Base-by-base conservation (phyloP, 257 asterid species). In the Ehretia macrophylla region DNA sequence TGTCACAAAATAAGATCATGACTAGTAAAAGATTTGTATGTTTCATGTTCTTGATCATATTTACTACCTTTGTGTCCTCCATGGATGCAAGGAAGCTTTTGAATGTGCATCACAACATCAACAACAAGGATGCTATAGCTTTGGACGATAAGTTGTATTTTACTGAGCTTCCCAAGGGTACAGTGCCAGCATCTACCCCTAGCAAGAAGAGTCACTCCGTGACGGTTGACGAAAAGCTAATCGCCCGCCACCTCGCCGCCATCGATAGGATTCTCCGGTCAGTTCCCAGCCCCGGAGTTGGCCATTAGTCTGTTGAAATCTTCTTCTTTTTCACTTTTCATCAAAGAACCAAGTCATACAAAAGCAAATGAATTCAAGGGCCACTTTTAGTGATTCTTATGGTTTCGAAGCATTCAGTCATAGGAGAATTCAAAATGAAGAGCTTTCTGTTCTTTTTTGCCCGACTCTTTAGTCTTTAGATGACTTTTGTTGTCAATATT, bases 261-360 rank as follows among this genome's bases (percentile, higher is more conserved):
- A 10, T 69, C 23, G 85, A 77, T 23, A 77, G 95, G 75, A 64
- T 72, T 55, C 83, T 86, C 50, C 77, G 79, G 42, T 86, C 95
- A 14, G 93, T 86, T 32, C 95, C 93, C 5, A 86, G 95, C 72
- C 92, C 95, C 49, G 93, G 90, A 11, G 74, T 76, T 1, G 95
- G 95, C 64, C 81, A 86, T 58, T 80, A 72, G 60, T 45, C 11
- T 38, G 9, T 10, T 17, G 32, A 17, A 18, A 11, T 18, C 37
- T 11, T 57, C 17, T 21, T 13, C 51, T n/a, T n/a, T n/a, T 22
- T 1, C 16, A 37, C n/a, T n/a, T 11, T 17, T 21, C 23, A 20
- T 32, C n/a, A 23, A 10, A 19, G 17, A 8, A n/a, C n/a, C n/a
- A n/a, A n/a, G n/a, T n/a, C n/a, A n/a, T n/a, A n/a, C n/a, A n/a